Conservation (phyloP, 164 flowering plant genomes). For the Annona squamosa region DNA sequence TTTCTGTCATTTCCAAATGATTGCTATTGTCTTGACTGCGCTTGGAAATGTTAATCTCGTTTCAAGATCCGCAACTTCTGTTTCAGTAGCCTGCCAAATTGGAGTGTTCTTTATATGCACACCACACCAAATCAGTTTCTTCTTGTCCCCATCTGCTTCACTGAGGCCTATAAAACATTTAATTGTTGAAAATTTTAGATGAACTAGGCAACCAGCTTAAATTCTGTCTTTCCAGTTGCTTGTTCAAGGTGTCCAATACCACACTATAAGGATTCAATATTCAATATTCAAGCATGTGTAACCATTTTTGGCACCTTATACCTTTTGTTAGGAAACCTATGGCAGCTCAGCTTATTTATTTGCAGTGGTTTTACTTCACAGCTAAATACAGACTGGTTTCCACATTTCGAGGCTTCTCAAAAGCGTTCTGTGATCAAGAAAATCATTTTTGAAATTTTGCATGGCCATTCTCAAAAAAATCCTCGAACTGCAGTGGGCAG, state of each 20-base stretch:
- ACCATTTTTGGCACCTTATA: neutral
- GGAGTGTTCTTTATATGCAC: too few relatives aligned
- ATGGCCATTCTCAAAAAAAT: slow-evolving; percentile 23
- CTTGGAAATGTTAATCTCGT: neutral
- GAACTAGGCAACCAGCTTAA: neutral
- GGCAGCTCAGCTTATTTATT: neutral
- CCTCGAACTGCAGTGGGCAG: slow-evolving; percentile 17
- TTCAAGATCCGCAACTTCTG: neutral
- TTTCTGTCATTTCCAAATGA: neutral
- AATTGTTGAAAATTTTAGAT: too few relatives aligned
- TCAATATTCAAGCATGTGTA: neutral
- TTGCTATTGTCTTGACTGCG: neutral
- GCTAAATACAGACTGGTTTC: slow-evolving; percentile 84
- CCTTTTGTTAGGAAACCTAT: neutral
- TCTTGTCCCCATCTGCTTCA: too few relatives aligned
- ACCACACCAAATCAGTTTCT: too few relatives aligned
- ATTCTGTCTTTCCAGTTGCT: neutral
- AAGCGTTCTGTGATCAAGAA: slow-evolving; percentile 65
- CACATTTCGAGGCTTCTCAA: slow-evolving; percentile 67
- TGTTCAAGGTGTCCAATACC: neutral
- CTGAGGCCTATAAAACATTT: too few relatives aligned
- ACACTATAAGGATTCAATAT: too few relatives aligned
- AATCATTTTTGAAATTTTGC: slow-evolving; percentile 51
- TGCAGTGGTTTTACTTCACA: slow-evolving; percentile 22
- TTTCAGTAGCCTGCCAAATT: too few relatives aligned